Percentiles rank a stretch among this genome's conserved stretches.
These are phyloP conservation scores for Eucalyptus pauciflora DNA, from an alignment of 345 rosid genomes.

Conservation along the genomic window DNA sequence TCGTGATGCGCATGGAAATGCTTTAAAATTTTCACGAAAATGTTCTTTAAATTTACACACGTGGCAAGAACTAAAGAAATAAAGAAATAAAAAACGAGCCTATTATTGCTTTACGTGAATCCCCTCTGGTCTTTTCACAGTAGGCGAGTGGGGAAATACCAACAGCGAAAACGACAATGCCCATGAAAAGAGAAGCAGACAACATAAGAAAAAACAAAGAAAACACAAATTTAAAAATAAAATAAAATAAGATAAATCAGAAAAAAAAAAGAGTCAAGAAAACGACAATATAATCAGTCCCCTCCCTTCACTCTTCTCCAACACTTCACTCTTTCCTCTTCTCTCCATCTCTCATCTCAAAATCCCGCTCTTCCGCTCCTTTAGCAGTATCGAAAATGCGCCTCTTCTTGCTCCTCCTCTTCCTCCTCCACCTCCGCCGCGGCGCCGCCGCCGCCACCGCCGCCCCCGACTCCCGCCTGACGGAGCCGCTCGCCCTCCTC, in stretches of 20 bases:
- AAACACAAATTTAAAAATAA: not conserved
- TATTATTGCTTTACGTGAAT: not conserved
- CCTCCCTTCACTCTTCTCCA: not conserved
- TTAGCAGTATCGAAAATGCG: constrained; percentile 18
- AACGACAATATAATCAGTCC: not conserved
- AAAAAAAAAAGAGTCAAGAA: not conserved
- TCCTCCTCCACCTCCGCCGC: constrained; percentile 22
- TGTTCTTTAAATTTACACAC: not conserved
- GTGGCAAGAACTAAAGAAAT: not conserved
- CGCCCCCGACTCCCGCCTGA: constrained; percentile 4
- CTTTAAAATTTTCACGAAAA: not conserved
- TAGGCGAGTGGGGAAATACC: not conserved
- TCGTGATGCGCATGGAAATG: not conserved
- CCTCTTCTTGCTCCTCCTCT: not conserved
- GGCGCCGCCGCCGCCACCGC: constrained; percentile 13
- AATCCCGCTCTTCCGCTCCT: not conserved
- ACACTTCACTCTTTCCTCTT: not conserved
- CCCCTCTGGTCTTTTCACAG: not conserved
- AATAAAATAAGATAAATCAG: no score
- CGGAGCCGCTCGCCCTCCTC: constrained; percentile 59
- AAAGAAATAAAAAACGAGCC: not conserved
- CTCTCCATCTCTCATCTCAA: not conserved
- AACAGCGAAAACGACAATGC: not conserved
- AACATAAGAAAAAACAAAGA: not conserved
- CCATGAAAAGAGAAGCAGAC: not conserved